A percentile compares a stretch with the other conserved stretches of the same genome.
Evolutionary conservation across 495 filamentous ascomycete genomes (phyloP).

Genomic region (Hypomontagnella monticulosa): DNA sequence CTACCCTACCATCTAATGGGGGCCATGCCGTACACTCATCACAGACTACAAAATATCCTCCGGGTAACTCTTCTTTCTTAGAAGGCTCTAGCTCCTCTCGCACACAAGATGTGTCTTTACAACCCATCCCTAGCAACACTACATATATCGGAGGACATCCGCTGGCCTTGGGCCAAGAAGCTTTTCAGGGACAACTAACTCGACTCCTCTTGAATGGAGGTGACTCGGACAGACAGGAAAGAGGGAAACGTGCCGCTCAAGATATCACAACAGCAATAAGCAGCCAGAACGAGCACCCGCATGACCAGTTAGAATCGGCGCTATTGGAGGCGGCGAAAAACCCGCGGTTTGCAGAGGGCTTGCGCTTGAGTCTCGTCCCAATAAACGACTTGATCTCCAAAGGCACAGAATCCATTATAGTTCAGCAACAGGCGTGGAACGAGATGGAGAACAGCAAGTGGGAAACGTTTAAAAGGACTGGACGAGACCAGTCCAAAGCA

Average conservation of each 20-base stretch:
- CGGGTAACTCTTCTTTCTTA: too few relatives aligned
- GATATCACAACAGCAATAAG: conserved; percentile 15
- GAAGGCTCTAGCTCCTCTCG: background rate
- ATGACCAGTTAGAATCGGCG: background rate
- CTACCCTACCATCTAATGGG: too few relatives aligned
- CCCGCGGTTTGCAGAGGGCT: too few relatives aligned
- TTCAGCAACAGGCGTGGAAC: background rate
- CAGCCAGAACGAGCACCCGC: background rate
- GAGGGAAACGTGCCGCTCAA: background rate
- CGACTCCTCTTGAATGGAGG: background rate
- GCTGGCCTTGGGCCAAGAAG: background rate
- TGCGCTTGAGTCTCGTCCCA: too few relatives aligned
- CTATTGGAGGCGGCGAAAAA: conserved; percentile 19
- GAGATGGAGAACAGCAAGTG: conserved; percentile 8
- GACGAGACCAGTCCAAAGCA: background rate
- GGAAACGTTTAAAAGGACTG: conserved; percentile 8
- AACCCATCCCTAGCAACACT: conserved; percentile 5
- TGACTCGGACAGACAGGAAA: background rate
- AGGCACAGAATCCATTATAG: too few relatives aligned
- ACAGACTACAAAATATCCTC: too few relatives aligned
- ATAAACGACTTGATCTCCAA: too few relatives aligned
- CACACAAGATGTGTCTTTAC: background rate
- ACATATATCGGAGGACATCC: background rate
- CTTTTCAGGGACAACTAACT: conserved; percentile 13
- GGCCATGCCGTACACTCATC: too few relatives aligned